Conservation (phyloP, 164 flowering plant genomes). For the Umbilicus rupestris region DNA sequence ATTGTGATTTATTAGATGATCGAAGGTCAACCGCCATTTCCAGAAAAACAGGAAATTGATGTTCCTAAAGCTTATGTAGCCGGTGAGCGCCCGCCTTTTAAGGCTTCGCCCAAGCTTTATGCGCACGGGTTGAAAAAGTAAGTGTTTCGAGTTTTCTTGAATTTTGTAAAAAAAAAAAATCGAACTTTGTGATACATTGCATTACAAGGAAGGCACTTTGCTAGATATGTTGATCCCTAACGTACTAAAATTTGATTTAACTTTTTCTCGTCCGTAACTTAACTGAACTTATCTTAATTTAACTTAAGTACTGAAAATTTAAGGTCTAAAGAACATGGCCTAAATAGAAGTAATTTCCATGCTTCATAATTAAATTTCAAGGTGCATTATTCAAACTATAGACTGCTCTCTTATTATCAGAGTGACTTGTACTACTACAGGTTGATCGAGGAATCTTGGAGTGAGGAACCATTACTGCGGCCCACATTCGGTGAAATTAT, state of each 20-base stretch:
- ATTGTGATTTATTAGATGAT: slow-evolving; percentile 49
- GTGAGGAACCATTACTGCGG: slow-evolving; percentile 54
- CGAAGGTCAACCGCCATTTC: slow-evolving; percentile 84
- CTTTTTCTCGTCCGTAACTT: no score
- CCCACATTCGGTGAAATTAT: slow-evolving; percentile 79
- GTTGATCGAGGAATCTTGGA: slow-evolving; percentile 90
- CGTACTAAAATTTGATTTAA: neutral
- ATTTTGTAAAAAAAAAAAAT: neutral
- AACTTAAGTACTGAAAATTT: no score
- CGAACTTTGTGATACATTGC: no score
- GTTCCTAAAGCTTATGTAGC: slow-evolving; percentile 65
- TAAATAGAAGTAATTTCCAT: neutral
- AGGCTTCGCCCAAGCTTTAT: slow-evolving; percentile 62
- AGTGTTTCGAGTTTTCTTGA: slow-evolving; percentile 12
- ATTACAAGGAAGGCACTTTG: no score
- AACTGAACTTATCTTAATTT: no score
- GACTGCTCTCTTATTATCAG: neutral
- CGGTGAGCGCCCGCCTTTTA: slow-evolving; percentile 76
- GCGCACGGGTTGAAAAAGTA: slow-evolving; percentile 80
- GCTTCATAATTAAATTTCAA: neutral
- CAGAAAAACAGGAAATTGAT: slow-evolving; percentile 47
- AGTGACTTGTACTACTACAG: slow-evolving; percentile 24
- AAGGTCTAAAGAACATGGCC: no score
- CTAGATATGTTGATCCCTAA: no score
- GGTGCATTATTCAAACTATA: neutral